A percentile compares a stretch with the other conserved stretches of the same genome.
Conservation (phyloP, 108 stramenopile species). For the Pseudonitzschia multiseries region DNA sequence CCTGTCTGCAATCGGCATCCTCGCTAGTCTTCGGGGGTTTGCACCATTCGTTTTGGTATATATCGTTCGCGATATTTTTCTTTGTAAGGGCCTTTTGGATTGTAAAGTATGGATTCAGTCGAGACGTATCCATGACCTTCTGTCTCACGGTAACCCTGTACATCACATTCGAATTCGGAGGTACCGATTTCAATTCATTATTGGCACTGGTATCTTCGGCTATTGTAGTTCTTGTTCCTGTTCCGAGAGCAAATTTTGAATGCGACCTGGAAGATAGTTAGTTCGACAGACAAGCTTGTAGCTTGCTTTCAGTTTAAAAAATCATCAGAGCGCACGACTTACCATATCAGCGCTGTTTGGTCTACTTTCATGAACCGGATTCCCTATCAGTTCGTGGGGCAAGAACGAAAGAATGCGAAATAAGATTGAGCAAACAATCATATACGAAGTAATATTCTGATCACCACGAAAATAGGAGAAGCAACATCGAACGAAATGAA, state of each 20-base stretch:
- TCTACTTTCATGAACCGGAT: conserved; percentile 52
- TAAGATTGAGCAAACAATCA: too few relatives aligned
- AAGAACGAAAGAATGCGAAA: neutral
- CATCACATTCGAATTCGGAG: conserved; percentile 46
- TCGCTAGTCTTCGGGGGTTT: conserved; percentile 7
- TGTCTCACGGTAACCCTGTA: conserved; percentile 40
- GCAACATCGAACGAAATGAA: neutral
- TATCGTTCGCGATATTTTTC: conserved; percentile 61
- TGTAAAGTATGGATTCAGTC: conserved; percentile 47
- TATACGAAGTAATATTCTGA: too few relatives aligned
- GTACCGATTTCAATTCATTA: conserved; percentile 18
- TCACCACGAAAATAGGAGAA: neutral
- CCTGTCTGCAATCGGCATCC: conserved; percentile 21
- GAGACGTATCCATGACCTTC: conserved; percentile 42
- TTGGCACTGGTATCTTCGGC: neutral
- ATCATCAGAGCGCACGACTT: neutral
- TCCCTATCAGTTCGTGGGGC: conserved; percentile 7
- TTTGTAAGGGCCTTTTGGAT: conserved; percentile 41
- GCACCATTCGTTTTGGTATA: conserved; percentile 41
- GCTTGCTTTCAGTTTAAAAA: neutral
- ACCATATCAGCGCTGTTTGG: conserved; percentile 44
- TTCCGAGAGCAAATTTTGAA: conserved; percentile 59
- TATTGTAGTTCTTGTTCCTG: conserved; percentile 23
- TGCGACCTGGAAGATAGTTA: conserved; percentile 19
- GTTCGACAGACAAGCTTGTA: neutral